These are phyloP conservation scores for Colletotrichum plurivorum DNA, from an alignment of 2,329 filamentous ascomycete genomes.

Conservation along the genomic window DNA sequence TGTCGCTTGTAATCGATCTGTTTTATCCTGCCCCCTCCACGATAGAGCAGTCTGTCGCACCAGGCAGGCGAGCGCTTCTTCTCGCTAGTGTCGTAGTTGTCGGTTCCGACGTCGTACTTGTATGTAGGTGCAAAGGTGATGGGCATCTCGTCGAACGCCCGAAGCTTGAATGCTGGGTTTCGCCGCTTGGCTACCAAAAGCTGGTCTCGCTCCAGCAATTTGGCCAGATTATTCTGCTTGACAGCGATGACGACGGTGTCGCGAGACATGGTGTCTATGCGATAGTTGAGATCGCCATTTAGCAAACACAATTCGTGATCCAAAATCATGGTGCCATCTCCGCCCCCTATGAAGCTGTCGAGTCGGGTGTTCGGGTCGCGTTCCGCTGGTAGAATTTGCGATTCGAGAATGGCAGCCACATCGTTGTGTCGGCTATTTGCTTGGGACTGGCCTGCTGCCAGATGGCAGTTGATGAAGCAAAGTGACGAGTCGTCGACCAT, in stretches of 20 bases:
- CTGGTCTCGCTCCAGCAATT: slow-evolving; percentile 94
- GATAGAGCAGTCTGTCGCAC: slow-evolving; percentile 94
- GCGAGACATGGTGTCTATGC: slow-evolving; percentile 96
- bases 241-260: slow-evolving; percentile 92
- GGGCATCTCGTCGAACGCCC: slow-evolving; percentile 89
- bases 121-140: slow-evolving; percentile 97
- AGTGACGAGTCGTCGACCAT: slow-evolving; percentile 93
- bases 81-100: slow-evolving; percentile 93
- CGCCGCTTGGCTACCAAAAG: slow-evolving; percentile 89
- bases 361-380: slow-evolving; percentile 76
- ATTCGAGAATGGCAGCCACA: slow-evolving; percentile 89
- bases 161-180: slow-evolving; percentile 90
- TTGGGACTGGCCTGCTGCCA: slow-evolving; percentile 93
- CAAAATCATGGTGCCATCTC: slow-evolving; percentile 93
- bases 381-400: slow-evolving; percentile 80
- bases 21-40: slow-evolving; percentile 84
- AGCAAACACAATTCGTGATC: slow-evolving; percentile 98
- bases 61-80: slow-evolving; percentile 95
- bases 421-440: slow-evolving; percentile 94
- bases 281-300: slow-evolving; percentile 97
- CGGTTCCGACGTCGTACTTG: slow-evolving; percentile 97
- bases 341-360: slow-evolving; percentile 90
- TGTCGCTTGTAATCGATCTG: slow-evolving; percentile 91
- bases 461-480: slow-evolving; percentile 97
- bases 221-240: slow-evolving; percentile 82